Evolutionary conservation across 2,329 filamentous ascomycete species (phyloP), one percentile per base, ranked within the genome.

Genomic region (Epichloe gansuensis): DNA sequence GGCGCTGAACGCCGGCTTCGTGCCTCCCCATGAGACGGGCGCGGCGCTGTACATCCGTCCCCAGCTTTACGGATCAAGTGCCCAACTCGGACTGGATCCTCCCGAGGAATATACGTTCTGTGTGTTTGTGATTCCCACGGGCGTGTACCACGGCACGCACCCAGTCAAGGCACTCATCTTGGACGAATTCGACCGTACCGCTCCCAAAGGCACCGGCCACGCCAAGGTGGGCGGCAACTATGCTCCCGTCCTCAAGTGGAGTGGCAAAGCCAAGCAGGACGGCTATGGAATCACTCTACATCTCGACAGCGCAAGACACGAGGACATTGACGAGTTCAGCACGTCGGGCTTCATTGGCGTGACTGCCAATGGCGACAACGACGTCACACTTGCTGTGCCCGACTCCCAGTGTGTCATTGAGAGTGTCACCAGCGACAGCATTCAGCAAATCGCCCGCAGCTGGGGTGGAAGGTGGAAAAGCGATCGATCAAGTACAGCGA

Each of bases 201-300:
- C 91, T n/a, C 91, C 93, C 1, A 82, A 90, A 61, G 91, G 91
- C 1, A 94, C 88, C 0, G 91, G 91, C 0, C 84, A 82, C 56
- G 91, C 89, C n/a, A 97, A 97, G 72, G 79, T 97, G 3, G 91
- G 93, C 28, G 93, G 91, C 13, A 97, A 97, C 72, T 97, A 97
- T 65, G 91, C 91, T 9, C 91, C 91, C 3, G 91, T 97, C 5
- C 71, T 97, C 62, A 77, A 86, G 52, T 90, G 88, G 77, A 94
- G 88, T 64, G 90, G 95, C 61, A 84, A 80, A 63, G 91, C 93
- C 1, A 75, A 85, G 54, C 72, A 75, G 17, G 80, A 88, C 55
- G 91, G 91, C 35, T 97, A 80, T 64, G 91, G 88, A n/a, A 97
- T 97, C 63, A 97, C 91, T 2, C 75, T 97, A 62, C 91, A 97